Conservation (phyloP, 495 filamentous ascomycete genomes). For the Hypoxylon fragiforme region DNA sequence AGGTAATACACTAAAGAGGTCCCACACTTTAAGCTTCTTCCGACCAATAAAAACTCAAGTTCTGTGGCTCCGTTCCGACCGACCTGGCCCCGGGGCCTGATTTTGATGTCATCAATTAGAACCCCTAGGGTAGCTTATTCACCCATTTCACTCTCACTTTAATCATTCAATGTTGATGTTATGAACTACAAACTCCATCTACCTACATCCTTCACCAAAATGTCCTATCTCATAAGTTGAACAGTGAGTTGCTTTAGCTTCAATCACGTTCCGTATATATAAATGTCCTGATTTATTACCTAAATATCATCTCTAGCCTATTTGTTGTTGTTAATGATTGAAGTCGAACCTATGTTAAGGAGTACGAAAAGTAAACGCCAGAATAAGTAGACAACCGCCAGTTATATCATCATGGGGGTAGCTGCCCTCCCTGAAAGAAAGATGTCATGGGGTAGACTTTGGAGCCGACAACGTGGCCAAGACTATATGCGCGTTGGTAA, state of each 20-base stretch:
- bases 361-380: neutral
- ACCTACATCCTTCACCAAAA: no score
- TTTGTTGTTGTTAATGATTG: neutral
- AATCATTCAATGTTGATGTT: neutral
- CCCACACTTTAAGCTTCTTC: conserved; percentile 5
- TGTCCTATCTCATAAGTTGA: no score
- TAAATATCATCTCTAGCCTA: neutral
- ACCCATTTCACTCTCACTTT: neutral
- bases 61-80: neutral
- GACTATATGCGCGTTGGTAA: conserved; percentile 22
- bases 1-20: no score
- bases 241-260: no score
- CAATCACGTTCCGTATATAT: no score
- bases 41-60: neutral
- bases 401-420: conserved; percentile 13
- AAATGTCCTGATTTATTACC: no score
- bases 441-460: conserved; percentile 12
- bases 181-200: no score
- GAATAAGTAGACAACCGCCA: no score
- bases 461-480: conserved; percentile 15
- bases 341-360: neutral
- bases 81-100: no score
- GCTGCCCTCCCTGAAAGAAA: conserved; percentile 5
- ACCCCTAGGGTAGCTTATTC: neutral
- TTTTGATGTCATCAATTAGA: neutral